phyloP scores from a whole-genome alignment of 2,329 filamentous ascomycete genomes.

The Diaporthe ampelina region DNA sequence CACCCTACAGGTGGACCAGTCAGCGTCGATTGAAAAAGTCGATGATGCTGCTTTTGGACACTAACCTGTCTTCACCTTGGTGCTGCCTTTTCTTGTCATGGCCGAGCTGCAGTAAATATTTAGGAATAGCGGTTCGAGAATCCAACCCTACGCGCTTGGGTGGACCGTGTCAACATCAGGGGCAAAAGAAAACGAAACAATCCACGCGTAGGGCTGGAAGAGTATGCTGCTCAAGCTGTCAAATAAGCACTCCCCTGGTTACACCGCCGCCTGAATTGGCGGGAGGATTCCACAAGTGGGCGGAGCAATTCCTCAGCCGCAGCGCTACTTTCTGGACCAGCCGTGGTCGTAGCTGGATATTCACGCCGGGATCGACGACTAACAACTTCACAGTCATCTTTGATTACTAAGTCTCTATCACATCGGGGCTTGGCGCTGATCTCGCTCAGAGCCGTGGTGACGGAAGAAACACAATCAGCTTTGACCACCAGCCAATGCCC shows the following conservation, averaged over 20 bases:
- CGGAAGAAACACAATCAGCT: not conserved
- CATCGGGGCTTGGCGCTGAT: not conserved
- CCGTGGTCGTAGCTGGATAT: too few species aligned
- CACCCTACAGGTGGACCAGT: conserved; percentile 18
- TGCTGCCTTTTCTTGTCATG: conserved; percentile 39
- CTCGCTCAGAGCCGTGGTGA: not conserved
- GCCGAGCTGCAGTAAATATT: not conserved
- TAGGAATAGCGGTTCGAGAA: not conserved
- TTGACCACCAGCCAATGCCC: not conserved
- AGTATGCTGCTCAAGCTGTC: not conserved
- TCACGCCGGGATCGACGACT: not conserved
- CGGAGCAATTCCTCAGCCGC: conserved; percentile 6
- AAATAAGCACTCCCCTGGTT: not conserved
- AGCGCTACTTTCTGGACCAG: not conserved
- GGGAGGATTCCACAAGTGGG: conserved; percentile 11
- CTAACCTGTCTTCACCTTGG: conserved; percentile 37
- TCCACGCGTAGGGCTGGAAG: not conserved
- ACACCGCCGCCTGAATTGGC: not conserved
- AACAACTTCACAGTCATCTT: not conserved
- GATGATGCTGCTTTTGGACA: not conserved
- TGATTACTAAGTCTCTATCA: not conserved
- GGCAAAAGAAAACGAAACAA: not conserved
- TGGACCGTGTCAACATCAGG: too few species aligned
- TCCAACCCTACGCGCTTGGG: not conserved
- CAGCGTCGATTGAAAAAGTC: not conserved